phyloP scores from a whole-genome alignment of 164 flowering plant species.

The Piper betle region DNA sequence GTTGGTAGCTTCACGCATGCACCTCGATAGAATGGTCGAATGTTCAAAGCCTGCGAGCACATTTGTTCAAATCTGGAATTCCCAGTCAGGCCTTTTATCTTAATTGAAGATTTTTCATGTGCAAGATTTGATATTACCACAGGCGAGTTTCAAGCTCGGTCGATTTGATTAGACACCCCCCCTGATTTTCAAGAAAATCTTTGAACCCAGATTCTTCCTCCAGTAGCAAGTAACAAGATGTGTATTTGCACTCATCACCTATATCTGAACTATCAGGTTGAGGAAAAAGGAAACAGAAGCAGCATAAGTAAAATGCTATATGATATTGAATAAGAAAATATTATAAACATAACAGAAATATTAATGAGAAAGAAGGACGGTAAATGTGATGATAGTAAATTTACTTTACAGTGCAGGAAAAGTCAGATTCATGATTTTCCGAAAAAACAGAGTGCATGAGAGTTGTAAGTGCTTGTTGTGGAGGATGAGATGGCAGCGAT shows the following conservation, averaged over 20 bases:
- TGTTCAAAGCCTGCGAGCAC: constrained; percentile 65
- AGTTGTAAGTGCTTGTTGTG: constrained; percentile 22
- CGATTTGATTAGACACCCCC: constrained; percentile 40
- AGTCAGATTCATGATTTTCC: constrained; percentile 14
- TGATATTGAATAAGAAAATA: constrained; percentile 16
- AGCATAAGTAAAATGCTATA: not conserved
- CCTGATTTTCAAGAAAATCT: constrained; percentile 43
- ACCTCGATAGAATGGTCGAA: constrained; percentile 31
- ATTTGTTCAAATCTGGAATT: constrained; percentile 40
- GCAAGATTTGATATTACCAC: constrained; percentile 55
- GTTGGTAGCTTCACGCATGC: constrained; percentile 25
- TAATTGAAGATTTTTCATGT: constrained; percentile 52
- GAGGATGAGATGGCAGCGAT: constrained; percentile 3
- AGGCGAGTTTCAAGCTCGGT: constrained; percentile 82
- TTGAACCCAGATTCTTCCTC: constrained; percentile 31
- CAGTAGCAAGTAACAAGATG: constrained; percentile 20
- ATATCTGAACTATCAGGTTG: constrained; percentile 49
- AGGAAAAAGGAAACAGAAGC: constrained; percentile 2
- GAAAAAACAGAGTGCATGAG: constrained; percentile 51
- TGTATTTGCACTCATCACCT: constrained; percentile 24
- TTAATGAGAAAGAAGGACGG: not conserved
- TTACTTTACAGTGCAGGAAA: constrained; percentile 41
- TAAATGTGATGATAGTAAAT: not conserved
- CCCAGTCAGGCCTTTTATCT: constrained; percentile 42
- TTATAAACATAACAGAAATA: not conserved